These are phyloP conservation scores for Laetiporus sulphureus DNA, from an alignment of 1,284 basidiomycete genomes.

Conservation along the genomic window DNA sequence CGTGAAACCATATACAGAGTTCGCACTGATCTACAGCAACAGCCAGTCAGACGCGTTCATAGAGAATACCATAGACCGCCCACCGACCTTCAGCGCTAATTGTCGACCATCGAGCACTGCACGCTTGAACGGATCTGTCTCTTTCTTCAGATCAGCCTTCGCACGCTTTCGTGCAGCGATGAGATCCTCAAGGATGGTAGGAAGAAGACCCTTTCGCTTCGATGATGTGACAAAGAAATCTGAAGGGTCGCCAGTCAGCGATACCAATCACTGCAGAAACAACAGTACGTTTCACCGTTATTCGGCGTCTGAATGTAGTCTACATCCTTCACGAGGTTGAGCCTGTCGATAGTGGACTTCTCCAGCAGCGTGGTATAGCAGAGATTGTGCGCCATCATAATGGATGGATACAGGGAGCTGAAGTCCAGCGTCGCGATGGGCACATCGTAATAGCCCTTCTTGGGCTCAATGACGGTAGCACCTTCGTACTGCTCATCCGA, in stretches of 20 bases:
- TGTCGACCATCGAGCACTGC: constrained; percentile 94
- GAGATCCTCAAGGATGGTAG: constrained; percentile 89
- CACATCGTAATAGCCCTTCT: constrained; percentile 88
- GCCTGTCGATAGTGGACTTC: constrained; percentile 67
- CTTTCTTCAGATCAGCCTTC: constrained; percentile 89
- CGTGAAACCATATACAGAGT: constrained; percentile 97
- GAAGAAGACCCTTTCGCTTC: constrained; percentile 80
- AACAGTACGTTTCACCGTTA: constrained; percentile 56
- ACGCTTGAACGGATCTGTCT: constrained; percentile 91
- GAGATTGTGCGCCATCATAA: constrained; percentile 99
- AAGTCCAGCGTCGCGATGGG: constrained; percentile 97
- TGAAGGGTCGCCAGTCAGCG: constrained; percentile 24
- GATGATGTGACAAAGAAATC: constrained; percentile 78
- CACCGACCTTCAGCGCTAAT: constrained; percentile 79
- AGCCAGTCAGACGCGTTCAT: background rate
- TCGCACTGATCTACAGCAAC: constrained; percentile 84
- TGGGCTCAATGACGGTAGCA: constrained; percentile 94
- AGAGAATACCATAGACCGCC: background rate
- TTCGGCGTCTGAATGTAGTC: constrained; percentile 92
- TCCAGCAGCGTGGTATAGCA: constrained; percentile 93
- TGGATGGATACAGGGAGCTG: constrained; percentile 93
- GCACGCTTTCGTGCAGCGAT: constrained; percentile 88
- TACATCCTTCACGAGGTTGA: constrained; percentile 74
- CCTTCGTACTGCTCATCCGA: constrained; percentile 95
- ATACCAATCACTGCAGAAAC: background rate